Base-by-base conservation (phyloP, 176 grass and related monocot species). In the Urochloa ruziziensis region DNA sequence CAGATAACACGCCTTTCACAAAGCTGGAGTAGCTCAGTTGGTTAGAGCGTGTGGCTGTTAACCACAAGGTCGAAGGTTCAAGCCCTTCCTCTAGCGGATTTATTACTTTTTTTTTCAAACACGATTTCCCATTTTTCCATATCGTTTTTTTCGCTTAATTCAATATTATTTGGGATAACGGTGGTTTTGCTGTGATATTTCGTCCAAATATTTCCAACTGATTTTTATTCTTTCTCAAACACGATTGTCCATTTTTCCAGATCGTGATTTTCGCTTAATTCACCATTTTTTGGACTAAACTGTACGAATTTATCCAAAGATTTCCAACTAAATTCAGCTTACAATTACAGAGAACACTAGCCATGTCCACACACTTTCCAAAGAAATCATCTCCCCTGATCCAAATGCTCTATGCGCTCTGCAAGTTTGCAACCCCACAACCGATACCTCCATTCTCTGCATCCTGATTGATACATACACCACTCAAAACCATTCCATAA, bases 31-130 rank as follows among this genome's bases (percentile, higher is more conserved):
- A 97, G 94, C 91, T 97, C 86, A 89, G 94, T 91, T 83, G 91
- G 91, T 91, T 90, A 93, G 91, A 93, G 91, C 78, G 91, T 93
- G 91, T 96, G 86, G 91, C 88, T 89, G 89, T 97, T 97, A 97
- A 94, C 91, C 94, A 84, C 84, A 90, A 97, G 87, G 94, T 94
- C 84, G 86, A 84, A 94, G 89, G 94, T 97, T 97, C 87, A 80
- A 90, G 74, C 86, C 94, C 86, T 97, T 81, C 91, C n/a, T 88
- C 91, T 88, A 93, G 87, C 87, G 91, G n/a, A 0, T 5, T 14
- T n/a, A 7, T 29, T 14, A n/a, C 21, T 60, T 60, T 60, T 25
- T 19, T 19, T 51, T 51, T 19, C 46, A 48, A n/a, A n/a, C n/a
- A n/a, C n/a, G n/a, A 18, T 49, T 16, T 48, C 2, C 2, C 5